Percentiles rank a stretch among this genome's conserved stretches.
phyloP scores from a whole-genome alignment of 495 filamentous ascomycete species.

The Penicillium arizonense region DNA sequence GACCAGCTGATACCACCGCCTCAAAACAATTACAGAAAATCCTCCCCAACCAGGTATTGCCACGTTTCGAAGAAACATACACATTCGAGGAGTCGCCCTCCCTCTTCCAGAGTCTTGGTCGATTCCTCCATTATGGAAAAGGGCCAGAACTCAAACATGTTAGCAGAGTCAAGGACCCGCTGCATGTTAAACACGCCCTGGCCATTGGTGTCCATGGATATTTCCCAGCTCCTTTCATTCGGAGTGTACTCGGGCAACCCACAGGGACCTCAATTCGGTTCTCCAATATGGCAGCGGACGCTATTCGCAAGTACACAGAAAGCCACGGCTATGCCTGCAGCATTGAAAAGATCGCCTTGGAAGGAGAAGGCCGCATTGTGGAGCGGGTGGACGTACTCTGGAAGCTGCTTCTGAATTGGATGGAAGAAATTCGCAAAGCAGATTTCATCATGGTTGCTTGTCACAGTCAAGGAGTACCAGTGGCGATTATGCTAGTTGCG shows the following conservation, averaged over 20 bases:
- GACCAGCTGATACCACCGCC: constrained; percentile 34
- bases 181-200: constrained; percentile 75
- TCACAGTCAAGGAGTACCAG: constrained; percentile 94
- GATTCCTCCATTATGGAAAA: constrained; percentile 60
- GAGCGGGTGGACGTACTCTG: constrained; percentile 89
- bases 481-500: constrained; percentile 88
- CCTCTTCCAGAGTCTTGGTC: constrained; percentile 68
- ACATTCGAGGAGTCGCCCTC: constrained; percentile 63
- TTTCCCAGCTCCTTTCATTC: constrained; percentile 81
- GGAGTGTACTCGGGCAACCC: constrained; percentile 86
- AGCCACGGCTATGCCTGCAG: constrained; percentile 61
- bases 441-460: constrained; percentile 89
- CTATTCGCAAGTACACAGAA: constrained; percentile 79
- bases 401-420: constrained; percentile 94
- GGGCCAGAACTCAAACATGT: constrained; percentile 67
- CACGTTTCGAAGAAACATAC: constrained; percentile 68
- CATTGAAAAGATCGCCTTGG: constrained; percentile 89
- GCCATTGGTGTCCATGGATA: constrained; percentile 95
- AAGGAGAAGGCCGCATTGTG: constrained; percentile 94
- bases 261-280: constrained; percentile 94
- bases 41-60: constrained; percentile 64
- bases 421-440: constrained; percentile 80
- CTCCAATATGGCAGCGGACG: constrained; percentile 79
- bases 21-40: constrained; percentile 45
- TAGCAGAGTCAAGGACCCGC: constrained; percentile 64